Evolutionary conservation across 2,329 filamentous ascomycete species (phyloP), one percentile per base, ranked within the genome.

Genomic region (Paecilomyces variotii): DNA sequence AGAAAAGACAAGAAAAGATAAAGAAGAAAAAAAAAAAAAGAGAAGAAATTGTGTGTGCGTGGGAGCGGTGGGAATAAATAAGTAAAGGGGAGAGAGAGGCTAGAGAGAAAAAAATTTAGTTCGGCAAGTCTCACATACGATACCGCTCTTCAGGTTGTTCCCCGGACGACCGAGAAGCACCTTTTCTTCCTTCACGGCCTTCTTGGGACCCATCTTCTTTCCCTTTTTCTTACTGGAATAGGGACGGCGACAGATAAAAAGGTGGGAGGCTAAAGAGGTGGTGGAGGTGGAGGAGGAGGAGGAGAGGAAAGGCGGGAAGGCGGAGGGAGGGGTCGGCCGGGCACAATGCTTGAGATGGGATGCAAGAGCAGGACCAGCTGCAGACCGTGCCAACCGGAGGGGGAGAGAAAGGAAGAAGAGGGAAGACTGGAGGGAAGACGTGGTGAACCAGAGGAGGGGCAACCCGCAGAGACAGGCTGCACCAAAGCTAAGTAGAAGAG

Each of bases 71-170:
- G 26, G 32, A 56, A 45, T 32, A 45, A 45, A 45, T 45, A 45
- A n/a, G 39, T 32, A 2, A 65, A 59, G 60, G 63, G 19, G 19
- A 19, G 19, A 19, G 19, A 19, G 62, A 63, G 62, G 39, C 53
- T 19, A 39, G 32, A 30, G 32, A 59, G 39, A 45, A 50, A 27
- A 45, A 45, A 45, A 45, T 45, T 39, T 45, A 45, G 39, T 45
- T 45, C 39, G 68, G 63, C 74, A 75, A 69, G 74, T 76, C 85
- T 79, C 83, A 95, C 94, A 86, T 84, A 87, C 84, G 80, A 99
- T 99, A 81, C 94, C 95, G 82, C 91, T 97, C 86, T 97, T 99
- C 78, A 99, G 78, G 80, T 86, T 97, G 85, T 99, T 99, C 73
- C 94, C 94, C 66, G 94, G 94, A 75, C 94, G 85, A 78, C 94